Conservation (phyloP, 2,329 filamentous ascomycete species). For the Aschersonia sp. region DNA sequence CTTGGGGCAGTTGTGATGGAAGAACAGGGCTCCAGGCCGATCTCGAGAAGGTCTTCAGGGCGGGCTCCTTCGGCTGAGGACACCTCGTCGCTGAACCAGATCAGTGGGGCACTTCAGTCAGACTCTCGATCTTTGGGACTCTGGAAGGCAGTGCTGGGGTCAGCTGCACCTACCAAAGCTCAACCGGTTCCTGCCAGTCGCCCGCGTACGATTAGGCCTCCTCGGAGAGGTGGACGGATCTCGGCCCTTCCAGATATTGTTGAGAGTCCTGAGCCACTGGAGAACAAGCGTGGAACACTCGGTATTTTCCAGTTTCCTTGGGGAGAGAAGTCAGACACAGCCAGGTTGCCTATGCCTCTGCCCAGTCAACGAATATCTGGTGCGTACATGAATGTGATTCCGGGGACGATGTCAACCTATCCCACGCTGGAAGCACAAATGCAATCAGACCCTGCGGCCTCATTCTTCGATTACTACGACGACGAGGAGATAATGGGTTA, state of each 20-base stretch:
- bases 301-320: constrained; percentile 53
- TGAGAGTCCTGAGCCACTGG: constrained; percentile 44
- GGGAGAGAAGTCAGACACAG: constrained; percentile 47
- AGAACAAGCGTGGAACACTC: constrained; percentile 41
- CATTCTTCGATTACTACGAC: constrained; percentile 47
- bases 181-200: constrained; percentile 17
- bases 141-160: not conserved
- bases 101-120: not conserved
- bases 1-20: no score
- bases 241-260: constrained; percentile 47
- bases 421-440: constrained; percentile 3
- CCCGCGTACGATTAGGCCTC: constrained; percentile 35
- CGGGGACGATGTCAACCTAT: constrained; percentile 1
- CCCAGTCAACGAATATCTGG: constrained; percentile 16
- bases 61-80: no score
- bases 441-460: constrained; percentile 22
- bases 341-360: constrained; percentile 19
- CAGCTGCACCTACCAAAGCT: not conserved
- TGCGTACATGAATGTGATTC: constrained; percentile 36
- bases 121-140: not conserved
- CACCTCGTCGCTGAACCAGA: not conserved
- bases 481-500: constrained; percentile 25
- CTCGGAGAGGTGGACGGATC: constrained; percentile 39
- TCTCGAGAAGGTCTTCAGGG: no score
- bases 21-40: no score